Evolutionary conservation across 345 rosid species (phyloP).

Genomic region (Camelina laxa): DNA sequence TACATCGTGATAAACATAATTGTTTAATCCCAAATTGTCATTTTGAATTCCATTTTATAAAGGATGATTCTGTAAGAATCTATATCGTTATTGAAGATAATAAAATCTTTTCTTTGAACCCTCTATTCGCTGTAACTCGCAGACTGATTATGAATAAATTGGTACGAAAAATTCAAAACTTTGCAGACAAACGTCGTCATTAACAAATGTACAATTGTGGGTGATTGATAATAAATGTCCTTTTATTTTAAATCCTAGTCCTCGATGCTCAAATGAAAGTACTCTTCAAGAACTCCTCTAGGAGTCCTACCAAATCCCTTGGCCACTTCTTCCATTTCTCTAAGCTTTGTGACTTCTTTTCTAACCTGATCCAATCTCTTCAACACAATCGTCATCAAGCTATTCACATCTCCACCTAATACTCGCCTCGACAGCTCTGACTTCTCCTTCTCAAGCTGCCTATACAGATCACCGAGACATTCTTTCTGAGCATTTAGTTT

Average conservation of each 20-base stretch:
- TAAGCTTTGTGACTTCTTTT: conserved; percentile 58
- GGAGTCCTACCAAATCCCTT: conserved; percentile 75
- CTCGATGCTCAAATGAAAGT: conserved; percentile 53
- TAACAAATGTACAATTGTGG: conserved; percentile 21
- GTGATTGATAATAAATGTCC: not conserved
- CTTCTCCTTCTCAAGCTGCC: conserved; percentile 73
- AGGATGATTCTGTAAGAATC: too few relatives aligned
- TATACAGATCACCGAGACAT: conserved; percentile 58
- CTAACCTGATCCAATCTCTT: conserved; percentile 62
- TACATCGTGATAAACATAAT: too few relatives aligned
- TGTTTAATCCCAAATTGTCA: too few relatives aligned
- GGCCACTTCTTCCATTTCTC: conserved; percentile 74
- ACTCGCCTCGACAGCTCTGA: conserved; percentile 46
- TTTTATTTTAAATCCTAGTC: conserved; percentile 31
- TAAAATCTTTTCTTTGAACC: not conserved
- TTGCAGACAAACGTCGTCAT: not conserved
- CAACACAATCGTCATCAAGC: conserved; percentile 47
- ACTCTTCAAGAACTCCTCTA: conserved; percentile 55
- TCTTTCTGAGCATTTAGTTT: conserved; percentile 65
- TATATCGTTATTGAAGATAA: not conserved
- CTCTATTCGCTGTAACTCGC: not conserved
- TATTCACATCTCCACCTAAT: conserved; percentile 44
- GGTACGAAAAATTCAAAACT: conserved; percentile 6
- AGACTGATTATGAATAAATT: conserved; percentile 5
- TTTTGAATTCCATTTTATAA: too few relatives aligned